Conservation (phyloP, 2,329 filamentous ascomycete genomes). For the Fusarium verrucosum region DNA sequence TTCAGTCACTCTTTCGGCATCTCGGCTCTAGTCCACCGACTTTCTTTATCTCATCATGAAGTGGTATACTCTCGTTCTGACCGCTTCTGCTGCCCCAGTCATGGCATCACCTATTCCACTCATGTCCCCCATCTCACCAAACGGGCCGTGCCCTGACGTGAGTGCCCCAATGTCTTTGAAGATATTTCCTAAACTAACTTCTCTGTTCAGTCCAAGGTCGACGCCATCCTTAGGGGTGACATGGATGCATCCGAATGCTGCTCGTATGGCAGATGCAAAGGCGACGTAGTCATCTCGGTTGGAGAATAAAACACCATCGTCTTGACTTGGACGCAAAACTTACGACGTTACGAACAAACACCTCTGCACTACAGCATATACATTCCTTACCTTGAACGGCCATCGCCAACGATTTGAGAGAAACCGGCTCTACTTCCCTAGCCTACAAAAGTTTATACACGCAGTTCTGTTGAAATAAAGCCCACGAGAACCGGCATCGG, state of each 20-base stretch:
- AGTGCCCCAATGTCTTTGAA: conserved; percentile 8
- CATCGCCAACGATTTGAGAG: not conserved
- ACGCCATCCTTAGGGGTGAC: conserved; percentile 58
- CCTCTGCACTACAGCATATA: not conserved
- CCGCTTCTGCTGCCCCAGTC: conserved; percentile 21
- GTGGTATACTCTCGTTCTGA: conserved; percentile 32
- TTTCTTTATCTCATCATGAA: conserved; percentile 31
- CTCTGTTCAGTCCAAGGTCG: conserved; percentile 45
- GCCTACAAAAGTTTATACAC: not conserved
- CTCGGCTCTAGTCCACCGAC: not conserved
- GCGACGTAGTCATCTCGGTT: conserved; percentile 60
- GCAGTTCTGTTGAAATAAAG: not conserved
- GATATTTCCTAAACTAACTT: conserved; percentile 3
- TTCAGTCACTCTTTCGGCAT: conserved; percentile 4
- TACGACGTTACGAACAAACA: conserved; percentile 38
- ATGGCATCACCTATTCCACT: conserved; percentile 30
- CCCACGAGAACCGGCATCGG: not conserved
- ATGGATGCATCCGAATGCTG: conserved; percentile 62
- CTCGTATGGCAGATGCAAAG: conserved; percentile 63
- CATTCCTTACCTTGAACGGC: not conserved
- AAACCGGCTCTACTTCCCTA: not conserved
- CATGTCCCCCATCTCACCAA: conserved; percentile 45
- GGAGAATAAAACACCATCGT: conserved; percentile 40
- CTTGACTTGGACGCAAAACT: conserved; percentile 9
- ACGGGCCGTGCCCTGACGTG: conserved; percentile 50